A percentile compares a stretch with the other conserved stretches of the same genome.
These are phyloP conservation scores for Geotrichum australiense DNA, from an alignment of 1,139 yeast species.

Conservation along the genomic window DNA sequence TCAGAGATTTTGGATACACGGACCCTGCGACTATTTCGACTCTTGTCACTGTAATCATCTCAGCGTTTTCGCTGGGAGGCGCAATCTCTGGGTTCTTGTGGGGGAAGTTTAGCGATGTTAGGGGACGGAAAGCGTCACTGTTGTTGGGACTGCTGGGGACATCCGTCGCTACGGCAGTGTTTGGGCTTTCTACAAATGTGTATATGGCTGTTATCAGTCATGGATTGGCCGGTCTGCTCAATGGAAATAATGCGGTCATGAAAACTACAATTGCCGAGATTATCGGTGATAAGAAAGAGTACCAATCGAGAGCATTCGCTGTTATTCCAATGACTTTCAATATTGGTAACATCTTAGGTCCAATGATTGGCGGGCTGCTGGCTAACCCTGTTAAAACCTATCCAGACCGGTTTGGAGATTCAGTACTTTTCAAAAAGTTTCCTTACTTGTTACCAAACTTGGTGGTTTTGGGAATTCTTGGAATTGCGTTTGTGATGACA, in stretches of 20 bases:
- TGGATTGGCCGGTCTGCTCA: conserved; percentile 46
- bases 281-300: conserved; percentile 43
- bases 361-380: conserved; percentile 35
- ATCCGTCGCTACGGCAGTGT: conserved; percentile 40
- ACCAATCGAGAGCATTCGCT: conserved; percentile 55
- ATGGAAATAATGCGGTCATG: conserved; percentile 54
- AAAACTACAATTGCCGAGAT: conserved; percentile 56
- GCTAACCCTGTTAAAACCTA: conserved; percentile 33
- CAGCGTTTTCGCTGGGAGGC: conserved; percentile 47
- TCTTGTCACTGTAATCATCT: conserved; percentile 43
- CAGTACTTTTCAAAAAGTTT: conserved; percentile 34
- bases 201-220: conserved; percentile 48
- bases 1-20: conserved; percentile 48
- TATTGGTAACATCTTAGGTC: conserved; percentile 50
- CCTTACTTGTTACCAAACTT: conserved; percentile 59
- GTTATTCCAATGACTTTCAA: conserved; percentile 53
- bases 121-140: conserved; percentile 50
- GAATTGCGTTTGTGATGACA: conserved; percentile 38
- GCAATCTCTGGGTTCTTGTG: conserved; percentile 51
- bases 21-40: conserved; percentile 47
- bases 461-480: conserved; percentile 39
- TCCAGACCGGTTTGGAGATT: conserved; percentile 19
- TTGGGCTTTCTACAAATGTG: conserved; percentile 48
- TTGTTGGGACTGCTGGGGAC: conserved; percentile 48
- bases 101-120: conserved; percentile 48